phyloP scores from a whole-genome alignment of 2,329 filamentous ascomycete genomes.

The Penicillium decumbens region DNA sequence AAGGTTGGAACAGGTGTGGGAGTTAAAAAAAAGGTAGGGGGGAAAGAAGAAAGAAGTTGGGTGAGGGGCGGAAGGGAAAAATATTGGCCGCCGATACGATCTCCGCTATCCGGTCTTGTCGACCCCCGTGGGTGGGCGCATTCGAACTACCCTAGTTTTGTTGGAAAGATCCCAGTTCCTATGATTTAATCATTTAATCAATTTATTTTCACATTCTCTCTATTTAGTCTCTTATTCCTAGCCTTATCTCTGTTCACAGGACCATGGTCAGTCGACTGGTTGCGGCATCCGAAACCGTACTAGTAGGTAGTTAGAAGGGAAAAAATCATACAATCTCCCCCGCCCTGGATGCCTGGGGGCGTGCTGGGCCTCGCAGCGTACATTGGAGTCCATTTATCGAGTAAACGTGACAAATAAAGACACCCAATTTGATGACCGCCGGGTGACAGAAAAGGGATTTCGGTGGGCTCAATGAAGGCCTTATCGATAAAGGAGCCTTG shows the following conservation, averaged over 20 bases:
- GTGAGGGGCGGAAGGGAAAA: constrained; percentile 32
- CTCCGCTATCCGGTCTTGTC: constrained; percentile 24
- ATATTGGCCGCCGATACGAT: constrained; percentile 34
- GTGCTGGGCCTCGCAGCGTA: constrained; percentile 24
- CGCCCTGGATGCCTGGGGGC: constrained; percentile 4
- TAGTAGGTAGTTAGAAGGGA: neutral
- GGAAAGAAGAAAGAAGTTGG: constrained; percentile 22
- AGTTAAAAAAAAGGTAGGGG: constrained; percentile 2
- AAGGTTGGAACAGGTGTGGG: constrained; percentile 6
- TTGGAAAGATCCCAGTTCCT: neutral
- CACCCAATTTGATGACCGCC: constrained; percentile 18
- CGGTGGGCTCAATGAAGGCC: constrained; percentile 15
- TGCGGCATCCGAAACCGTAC: constrained; percentile 5
- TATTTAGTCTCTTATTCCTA: neutral
- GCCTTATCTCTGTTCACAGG: neutral
- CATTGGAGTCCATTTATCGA: constrained; percentile 22
- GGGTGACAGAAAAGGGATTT: constrained; percentile 17
- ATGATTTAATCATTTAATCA: neutral
- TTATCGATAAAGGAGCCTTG: constrained; percentile 14
- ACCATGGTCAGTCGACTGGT: constrained; percentile 1
- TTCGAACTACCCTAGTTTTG: neutral
- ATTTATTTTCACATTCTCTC: neutral
- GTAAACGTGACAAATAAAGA: constrained; percentile 25
- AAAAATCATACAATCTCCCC: constrained; percentile 7
- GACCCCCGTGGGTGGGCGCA: neutral